Base-by-base conservation (phyloP, 2,329 filamentous ascomycete genomes). In the Pseudogymnoascus sp. region DNA sequence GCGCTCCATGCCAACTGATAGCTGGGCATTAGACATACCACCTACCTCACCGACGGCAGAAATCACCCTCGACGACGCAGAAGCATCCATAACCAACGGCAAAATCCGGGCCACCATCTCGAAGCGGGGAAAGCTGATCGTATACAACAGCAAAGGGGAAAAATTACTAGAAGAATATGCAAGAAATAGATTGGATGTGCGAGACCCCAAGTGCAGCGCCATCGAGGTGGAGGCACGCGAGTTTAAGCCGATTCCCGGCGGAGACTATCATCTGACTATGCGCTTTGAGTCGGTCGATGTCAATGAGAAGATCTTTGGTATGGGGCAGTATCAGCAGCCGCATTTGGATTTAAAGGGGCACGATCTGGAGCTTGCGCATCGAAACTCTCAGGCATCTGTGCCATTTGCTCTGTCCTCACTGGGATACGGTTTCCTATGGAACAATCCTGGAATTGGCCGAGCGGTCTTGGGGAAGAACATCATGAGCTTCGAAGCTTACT, bases 321-420 rank as follows among this genome's bases (percentile, higher is more conserved):
- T 87, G 84, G 85, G 85, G 0, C 85, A 88, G 70, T 87, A 88
- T 63, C 85, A 88, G 66, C 84, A 88, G 65, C 80, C 82, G 0
- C 78, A 75, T 59, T 73, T 88, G n/a, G 77, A 87, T 67, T 75
- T 87, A 57, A 87, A 87, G 65, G 85, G 85, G 0, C 68, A 75
- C 0, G 83, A 87, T 61, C 70, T 87, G 1, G 85, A 88, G 67
- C 77, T 88, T 2, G 84, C 85, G 0, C 85, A 88, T 37, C 78
- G 84, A 1, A 88, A 88, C 68, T 86, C 83, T 0, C 85, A 88
- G 69, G 84, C 84, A 3, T 84, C 79, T 58, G 79, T 88, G 0
- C 85, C 85, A 0, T 88, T 87, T 69, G 78, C 80, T 0, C 68
- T 87, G 0, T 85, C 82, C 0, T 83, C 78, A 2, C 74, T 77